Percentiles rank a stretch among this genome's conserved stretches.
Conservation (phyloP, 805 yeast species). For the Nakazawaea wickerhamii region DNA sequence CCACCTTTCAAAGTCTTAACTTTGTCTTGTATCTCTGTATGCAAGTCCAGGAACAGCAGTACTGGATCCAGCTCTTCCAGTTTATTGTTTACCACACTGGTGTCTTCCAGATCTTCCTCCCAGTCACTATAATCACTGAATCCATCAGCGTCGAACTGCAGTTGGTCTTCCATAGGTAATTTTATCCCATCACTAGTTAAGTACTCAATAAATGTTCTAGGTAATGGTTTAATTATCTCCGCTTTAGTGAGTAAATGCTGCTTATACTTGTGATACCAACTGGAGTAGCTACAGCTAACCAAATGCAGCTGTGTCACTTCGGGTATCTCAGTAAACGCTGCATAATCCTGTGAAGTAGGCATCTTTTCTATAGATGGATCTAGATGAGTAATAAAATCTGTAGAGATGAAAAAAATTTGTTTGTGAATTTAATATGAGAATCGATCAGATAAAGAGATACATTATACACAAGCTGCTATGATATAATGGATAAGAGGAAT, state of each 20-base stretch:
- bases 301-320: slow-evolving; percentile 34
- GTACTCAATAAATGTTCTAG: slow-evolving; percentile 52
- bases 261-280: slow-evolving; percentile 54
- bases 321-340: slow-evolving; percentile 13
- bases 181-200: slow-evolving; percentile 63
- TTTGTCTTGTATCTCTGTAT: slow-evolving; percentile 39
- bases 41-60: slow-evolving; percentile 52
- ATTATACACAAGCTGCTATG: too few relatives aligned
- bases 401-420: not conserved
- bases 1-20: slow-evolving; percentile 45
- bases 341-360: slow-evolving; percentile 4
- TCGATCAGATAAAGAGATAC: too few relatives aligned
- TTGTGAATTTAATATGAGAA: too few relatives aligned
- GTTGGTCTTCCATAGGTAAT: slow-evolving; percentile 46
- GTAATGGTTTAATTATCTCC: slow-evolving; percentile 50
- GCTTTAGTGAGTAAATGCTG: slow-evolving; percentile 41
- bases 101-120: slow-evolving; percentile 37
- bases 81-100: slow-evolving; percentile 18
- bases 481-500: too few relatives aligned
- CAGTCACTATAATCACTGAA: slow-evolving; percentile 67
- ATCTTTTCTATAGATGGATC: too few relatives aligned
- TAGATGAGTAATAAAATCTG: not conserved
- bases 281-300: slow-evolving; percentile 46
- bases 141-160: slow-evolving; percentile 26
- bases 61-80: slow-evolving; percentile 35